These are phyloP conservation scores for Pascua sp. DNA, from an alignment of 1,284 basidiomycete genomes.

Conservation along the genomic window DNA sequence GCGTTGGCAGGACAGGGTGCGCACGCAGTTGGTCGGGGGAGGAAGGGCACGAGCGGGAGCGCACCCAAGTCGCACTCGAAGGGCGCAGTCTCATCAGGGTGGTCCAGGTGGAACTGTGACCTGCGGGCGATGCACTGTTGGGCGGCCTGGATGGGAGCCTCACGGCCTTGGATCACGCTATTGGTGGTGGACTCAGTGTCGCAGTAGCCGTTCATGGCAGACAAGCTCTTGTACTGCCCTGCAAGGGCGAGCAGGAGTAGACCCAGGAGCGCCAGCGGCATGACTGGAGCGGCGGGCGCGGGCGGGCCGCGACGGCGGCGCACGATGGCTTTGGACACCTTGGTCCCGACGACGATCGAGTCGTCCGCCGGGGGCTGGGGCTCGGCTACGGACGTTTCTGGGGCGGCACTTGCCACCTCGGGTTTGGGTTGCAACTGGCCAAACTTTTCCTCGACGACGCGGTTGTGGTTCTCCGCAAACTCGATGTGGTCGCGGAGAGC, in stretches of 20 bases:
- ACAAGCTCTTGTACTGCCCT: slow-evolving; percentile 55
- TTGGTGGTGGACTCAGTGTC: slow-evolving; percentile 66
- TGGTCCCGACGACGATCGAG: too few relatives aligned
- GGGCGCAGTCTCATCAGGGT: slow-evolving; percentile 8
- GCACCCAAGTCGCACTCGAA: slow-evolving; percentile 32
- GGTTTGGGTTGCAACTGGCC: slow-evolving; percentile 5
- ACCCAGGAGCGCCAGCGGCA: slow-evolving; percentile 49
- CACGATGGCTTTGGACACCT: too few relatives aligned
- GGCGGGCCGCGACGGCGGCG: too few relatives aligned
- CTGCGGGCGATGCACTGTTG: slow-evolving; percentile 57
- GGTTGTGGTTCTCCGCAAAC: slow-evolving; percentile 32
- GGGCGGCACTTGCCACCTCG: too few relatives aligned
- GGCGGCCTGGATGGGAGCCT: slow-evolving; percentile 51
- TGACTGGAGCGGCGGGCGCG: too few relatives aligned
- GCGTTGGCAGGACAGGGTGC: slow-evolving; percentile 81
- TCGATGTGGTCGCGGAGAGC: slow-evolving; percentile 21
- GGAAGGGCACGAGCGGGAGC: slow-evolving; percentile 55
- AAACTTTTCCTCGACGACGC: slow-evolving; percentile 29
- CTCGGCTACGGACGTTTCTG: slow-evolving; percentile 12
- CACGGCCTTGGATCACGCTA: slow-evolving; percentile 51
- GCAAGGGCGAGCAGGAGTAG: slow-evolving; percentile 53
- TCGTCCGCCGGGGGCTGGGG: not conserved
- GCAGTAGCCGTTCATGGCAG: slow-evolving; percentile 75
- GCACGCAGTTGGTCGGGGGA: slow-evolving; percentile 67
- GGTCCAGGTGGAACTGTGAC: slow-evolving; percentile 25